phyloP scores from a whole-genome alignment of 306 rosid species.

The Castanea crenata region DNA sequence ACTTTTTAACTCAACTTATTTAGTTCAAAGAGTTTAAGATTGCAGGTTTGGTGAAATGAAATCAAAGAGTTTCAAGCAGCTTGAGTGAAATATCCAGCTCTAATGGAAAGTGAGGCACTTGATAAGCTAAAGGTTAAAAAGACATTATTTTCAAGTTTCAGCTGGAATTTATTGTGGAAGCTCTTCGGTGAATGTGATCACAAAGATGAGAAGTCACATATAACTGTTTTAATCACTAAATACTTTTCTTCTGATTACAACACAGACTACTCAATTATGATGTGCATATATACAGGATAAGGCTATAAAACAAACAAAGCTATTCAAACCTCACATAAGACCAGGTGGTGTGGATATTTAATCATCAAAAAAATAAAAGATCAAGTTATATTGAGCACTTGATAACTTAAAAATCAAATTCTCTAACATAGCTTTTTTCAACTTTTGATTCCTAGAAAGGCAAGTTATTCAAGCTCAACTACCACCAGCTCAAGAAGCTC shows the following conservation, averaged over 20 bases:
- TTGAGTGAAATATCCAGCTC: not conserved
- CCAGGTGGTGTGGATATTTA: not conserved
- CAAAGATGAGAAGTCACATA: not conserved
- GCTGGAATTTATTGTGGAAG: not conserved
- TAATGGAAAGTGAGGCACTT: not conserved
- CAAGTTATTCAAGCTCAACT: not conserved
- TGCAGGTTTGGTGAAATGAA: not conserved
- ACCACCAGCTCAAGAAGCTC: not conserved
- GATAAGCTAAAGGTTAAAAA: not conserved
- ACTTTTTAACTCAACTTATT: not conserved
- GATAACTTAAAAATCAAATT: not conserved
- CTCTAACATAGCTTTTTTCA: too few relatives aligned
- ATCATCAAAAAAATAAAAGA: too few relatives aligned
- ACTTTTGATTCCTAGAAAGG: not conserved
- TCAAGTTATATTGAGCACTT: not conserved
- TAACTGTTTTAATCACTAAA: too few relatives aligned
- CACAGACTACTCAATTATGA: not conserved
- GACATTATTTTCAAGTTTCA: not conserved
- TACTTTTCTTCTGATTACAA: not conserved
- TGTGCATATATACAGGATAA: not conserved
- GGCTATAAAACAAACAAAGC: not conserved
- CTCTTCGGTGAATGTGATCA: not conserved
- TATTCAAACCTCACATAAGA: not conserved
- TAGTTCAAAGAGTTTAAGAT: not conserved
- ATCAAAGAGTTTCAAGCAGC: not conserved